phyloP scores from a whole-genome alignment of 495 filamentous ascomycete species.

The Penicillium arizonense region DNA sequence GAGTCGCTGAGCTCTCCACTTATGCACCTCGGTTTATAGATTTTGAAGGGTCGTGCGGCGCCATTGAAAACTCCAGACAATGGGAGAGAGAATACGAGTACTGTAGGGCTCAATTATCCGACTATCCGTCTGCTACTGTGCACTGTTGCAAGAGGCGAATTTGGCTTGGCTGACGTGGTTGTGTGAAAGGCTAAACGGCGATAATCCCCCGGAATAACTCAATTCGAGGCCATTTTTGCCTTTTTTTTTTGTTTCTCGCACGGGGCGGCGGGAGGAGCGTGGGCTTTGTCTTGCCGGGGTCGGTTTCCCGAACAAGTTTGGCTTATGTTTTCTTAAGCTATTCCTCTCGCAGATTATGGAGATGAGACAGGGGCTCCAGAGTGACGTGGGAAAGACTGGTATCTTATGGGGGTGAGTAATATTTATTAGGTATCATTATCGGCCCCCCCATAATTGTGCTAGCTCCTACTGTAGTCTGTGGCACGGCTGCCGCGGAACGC shows the following conservation, averaged over 20 bases:
- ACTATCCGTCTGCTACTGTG: neutral
- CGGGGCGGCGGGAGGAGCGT: constrained; percentile 29
- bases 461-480: neutral
- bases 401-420: neutral
- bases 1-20: constrained; percentile 11
- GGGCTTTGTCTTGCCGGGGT: constrained; percentile 6
- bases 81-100: neutral
- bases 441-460: neutral
- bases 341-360: neutral
- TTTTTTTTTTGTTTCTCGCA: constrained; percentile 20
- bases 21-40: neutral
- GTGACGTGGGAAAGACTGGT: constrained; percentile 1
- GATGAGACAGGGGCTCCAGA: constrained; percentile 6
- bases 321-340: constrained; percentile 1
- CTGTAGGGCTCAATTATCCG: too few species aligned
- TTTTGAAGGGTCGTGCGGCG: constrained; percentile 1
- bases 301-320: constrained; percentile 22
- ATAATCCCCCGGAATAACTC: constrained; percentile 40
- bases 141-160: neutral
- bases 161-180: constrained; percentile 35
- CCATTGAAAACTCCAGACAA: neutral
- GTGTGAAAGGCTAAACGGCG: constrained; percentile 22
- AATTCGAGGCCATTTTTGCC: constrained; percentile 2
- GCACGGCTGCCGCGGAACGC: constrained; percentile 25
- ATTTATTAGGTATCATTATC: constrained; percentile 2